A percentile compares a stretch with the other conserved stretches of the same genome.
These are phyloP conservation scores for Stentor coeruleus DNA, from an alignment of 73 alveolate species.

Conservation along the genomic window DNA sequence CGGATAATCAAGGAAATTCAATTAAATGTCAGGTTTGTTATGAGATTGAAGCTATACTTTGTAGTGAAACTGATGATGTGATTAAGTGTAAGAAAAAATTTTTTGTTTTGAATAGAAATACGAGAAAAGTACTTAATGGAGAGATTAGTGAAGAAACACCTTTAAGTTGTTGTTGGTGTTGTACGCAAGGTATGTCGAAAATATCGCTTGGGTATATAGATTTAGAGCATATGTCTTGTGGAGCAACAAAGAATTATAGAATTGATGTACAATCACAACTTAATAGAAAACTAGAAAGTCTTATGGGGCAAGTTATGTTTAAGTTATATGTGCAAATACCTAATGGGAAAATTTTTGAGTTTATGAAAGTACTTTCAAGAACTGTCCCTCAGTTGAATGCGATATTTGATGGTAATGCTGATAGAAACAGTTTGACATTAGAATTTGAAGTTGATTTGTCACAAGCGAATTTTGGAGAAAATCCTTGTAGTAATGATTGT, in stretches of 20 bases:
- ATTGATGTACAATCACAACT: neutral
- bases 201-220: neutral
- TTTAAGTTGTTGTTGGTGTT: neutral
- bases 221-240: neutral
- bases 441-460: neutral
- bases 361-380: neutral
- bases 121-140: neutral
- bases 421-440: too few species aligned
- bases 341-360: too few species aligned
- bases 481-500: neutral
- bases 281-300: neutral
- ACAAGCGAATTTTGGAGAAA: neutral
- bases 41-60: neutral
- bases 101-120: neutral
- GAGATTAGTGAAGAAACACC: neutral
- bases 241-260: neutral
- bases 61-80: neutral
- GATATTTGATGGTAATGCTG: neutral
- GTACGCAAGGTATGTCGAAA: neutral
- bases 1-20: neutral
- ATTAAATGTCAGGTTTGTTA: neutral
- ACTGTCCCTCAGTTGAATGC: neutral
- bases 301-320: neutral
- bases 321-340: neutral
- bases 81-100: too few species aligned